Conservation (phyloP, 1,284 basidiomycete species). For the Ganoderma boninense region DNA sequence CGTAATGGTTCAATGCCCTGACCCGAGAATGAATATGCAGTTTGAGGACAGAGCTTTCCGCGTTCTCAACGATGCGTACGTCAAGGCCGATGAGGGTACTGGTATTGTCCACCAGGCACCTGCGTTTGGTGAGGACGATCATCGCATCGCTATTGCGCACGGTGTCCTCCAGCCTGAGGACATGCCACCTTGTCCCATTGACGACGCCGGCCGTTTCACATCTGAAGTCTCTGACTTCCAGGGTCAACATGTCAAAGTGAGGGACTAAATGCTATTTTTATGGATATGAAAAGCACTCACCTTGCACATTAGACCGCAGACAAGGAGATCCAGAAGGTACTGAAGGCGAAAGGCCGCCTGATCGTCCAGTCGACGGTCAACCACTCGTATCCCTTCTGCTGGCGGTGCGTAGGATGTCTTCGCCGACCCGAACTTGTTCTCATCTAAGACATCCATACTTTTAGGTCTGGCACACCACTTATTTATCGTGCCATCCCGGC, state of each 20-base stretch:
- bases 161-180: constrained; percentile 87
- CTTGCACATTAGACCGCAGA: constrained; percentile 77
- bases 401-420: constrained; percentile 67
- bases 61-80: constrained; percentile 92
- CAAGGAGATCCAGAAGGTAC: constrained; percentile 91
- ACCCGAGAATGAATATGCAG: constrained; percentile 48
- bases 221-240: constrained; percentile 90
- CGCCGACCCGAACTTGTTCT: no score
- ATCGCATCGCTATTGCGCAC: constrained; percentile 89
- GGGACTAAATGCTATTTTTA: constrained; percentile 17
- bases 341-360: constrained; percentile 90
- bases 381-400: constrained; percentile 98
- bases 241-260: constrained; percentile 92
- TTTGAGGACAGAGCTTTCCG: constrained; percentile 94
- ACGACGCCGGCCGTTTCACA: constrained; percentile 91
- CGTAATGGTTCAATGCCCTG: background rate
- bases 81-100: constrained; percentile 94
- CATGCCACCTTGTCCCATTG: constrained; percentile 95
- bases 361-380: constrained; percentile 89
- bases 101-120: constrained; percentile 99
- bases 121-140: constrained; percentile 99
- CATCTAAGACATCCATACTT: background rate
- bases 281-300: background rate
- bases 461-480: constrained; percentile 92
- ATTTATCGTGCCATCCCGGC: constrained; percentile 96